Percentiles rank a stretch among this genome's conserved stretches.
phyloP scores from a whole-genome alignment of 78 protist species.

The Isochrysis galbana region DNA sequence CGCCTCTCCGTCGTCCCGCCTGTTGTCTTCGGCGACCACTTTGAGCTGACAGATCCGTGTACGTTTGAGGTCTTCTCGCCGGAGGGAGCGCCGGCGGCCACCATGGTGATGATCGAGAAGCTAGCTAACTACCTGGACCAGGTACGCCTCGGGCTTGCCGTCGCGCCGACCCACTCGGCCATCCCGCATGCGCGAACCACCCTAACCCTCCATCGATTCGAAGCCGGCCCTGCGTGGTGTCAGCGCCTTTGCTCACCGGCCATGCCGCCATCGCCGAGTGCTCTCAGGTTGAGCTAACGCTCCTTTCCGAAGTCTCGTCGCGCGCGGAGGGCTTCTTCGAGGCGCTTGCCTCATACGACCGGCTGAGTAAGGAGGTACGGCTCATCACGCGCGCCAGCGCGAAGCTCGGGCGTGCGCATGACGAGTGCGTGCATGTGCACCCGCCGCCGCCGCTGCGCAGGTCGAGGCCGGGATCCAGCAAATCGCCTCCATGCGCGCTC shows the following conservation, averaged over 20 bases:
- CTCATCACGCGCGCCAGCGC: background rate
- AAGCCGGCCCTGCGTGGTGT: no score
- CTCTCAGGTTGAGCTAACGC: background rate
- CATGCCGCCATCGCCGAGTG: no score
- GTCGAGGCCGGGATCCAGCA: background rate
- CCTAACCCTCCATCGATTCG: no score
- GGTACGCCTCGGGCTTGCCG: no score
- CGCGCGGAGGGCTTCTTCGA: background rate
- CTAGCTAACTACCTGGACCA: background rate
- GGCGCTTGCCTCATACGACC: background rate
- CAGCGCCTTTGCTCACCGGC: no score
- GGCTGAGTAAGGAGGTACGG: background rate
- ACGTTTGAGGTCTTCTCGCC: conserved; percentile 8
- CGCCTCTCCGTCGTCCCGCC: background rate
- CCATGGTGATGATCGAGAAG: background rate
- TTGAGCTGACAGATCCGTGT: background rate
- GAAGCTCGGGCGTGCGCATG: background rate
- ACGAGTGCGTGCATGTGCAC: background rate
- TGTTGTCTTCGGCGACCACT: background rate
- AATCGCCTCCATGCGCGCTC: background rate
- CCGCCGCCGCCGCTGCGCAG: no score
- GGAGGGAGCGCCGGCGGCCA: background rate
- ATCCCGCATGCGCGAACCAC: no score
- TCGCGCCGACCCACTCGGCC: no score
- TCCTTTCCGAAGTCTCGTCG: background rate